Conservation (phyloP, 371 early-diverging fungal species). For the Entomophthora muscae region DNA sequence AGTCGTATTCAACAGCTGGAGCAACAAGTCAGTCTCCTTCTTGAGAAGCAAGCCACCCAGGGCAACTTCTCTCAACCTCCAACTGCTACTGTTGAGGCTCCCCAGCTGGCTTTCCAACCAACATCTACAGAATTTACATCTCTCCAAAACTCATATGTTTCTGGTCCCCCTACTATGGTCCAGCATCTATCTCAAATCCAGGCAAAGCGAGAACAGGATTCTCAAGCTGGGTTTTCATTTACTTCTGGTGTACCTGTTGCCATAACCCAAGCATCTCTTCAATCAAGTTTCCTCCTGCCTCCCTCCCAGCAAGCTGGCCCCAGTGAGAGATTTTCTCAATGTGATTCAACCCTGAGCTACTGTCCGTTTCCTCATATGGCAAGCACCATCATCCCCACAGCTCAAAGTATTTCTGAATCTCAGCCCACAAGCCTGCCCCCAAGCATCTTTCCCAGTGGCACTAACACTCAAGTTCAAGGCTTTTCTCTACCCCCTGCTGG, state of each 20-base stretch:
- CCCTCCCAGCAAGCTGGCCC: too few relatives aligned
- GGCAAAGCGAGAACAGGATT: not conserved
- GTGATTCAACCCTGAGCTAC: too few relatives aligned
- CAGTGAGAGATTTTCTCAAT: too few relatives aligned
- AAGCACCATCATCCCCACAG: too few relatives aligned
- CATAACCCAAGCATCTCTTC: not conserved
- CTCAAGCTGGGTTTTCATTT: not conserved
- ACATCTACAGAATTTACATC: not conserved
- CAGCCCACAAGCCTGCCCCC: not conserved
- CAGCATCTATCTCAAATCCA: not conserved
- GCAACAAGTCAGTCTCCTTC: not conserved
- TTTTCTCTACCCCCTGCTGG: not conserved
- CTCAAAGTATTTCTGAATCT: not conserved
- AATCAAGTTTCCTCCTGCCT: not conserved
- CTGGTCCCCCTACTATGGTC: not conserved
- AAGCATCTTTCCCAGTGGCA: not conserved
- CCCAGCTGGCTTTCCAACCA: not conserved
- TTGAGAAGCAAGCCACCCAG: not conserved
- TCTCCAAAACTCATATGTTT: not conserved
- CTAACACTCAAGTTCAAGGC: not conserved
- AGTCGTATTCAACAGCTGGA: not conserved
- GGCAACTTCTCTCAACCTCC: not conserved
- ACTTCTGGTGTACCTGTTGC: not conserved
- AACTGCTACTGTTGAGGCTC: not conserved
- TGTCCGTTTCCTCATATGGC: too few relatives aligned